Conservation (phyloP, 2,329 filamentous ascomycete species). For the Diaporthe aspalathi region DNA sequence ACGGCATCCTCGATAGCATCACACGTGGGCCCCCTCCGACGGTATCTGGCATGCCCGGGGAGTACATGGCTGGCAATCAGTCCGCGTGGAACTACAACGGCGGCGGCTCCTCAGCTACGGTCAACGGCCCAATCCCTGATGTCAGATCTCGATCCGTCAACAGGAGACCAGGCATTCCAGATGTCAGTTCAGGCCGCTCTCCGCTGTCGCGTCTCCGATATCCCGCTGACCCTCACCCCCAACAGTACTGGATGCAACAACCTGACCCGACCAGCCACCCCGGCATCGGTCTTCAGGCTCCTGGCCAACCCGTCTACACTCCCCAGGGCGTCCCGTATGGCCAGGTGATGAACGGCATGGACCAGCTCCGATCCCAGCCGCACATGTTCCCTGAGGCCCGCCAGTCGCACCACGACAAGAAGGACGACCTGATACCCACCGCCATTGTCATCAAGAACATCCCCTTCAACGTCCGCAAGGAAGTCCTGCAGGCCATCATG, state of each 20-base stretch:
- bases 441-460: slow-evolving; percentile 99
- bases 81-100: slow-evolving; percentile 47
- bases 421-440: slow-evolving; percentile 90
- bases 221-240: slow-evolving; percentile 39
- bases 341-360: slow-evolving; percentile 54
- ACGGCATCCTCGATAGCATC: slow-evolving; percentile 45
- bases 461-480: slow-evolving; percentile 97
- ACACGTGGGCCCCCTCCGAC: slow-evolving; percentile 43
- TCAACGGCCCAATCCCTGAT: slow-evolving; percentile 73
- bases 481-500: slow-evolving; percentile 93
- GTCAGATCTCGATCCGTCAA: slow-evolving; percentile 72
- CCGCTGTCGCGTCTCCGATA: slow-evolving; percentile 29
- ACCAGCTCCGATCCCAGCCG: slow-evolving; percentile 50
- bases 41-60: slow-evolving; percentile 42
- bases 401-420: slow-evolving; percentile 54
- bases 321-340: slow-evolving; percentile 50
- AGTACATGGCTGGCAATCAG: slow-evolving; percentile 44
- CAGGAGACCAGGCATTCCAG: slow-evolving; percentile 61
- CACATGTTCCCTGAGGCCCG: slow-evolving; percentile 53
- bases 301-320: slow-evolving; percentile 36
- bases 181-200: slow-evolving; percentile 53
- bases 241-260: slow-evolving; percentile 65
- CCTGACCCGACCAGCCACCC: slow-evolving; percentile 41
- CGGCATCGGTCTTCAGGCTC: slow-evolving; percentile 55
- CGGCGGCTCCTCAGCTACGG: slow-evolving; percentile 44